These are phyloP conservation scores for Candida qinlingensis DNA, from an alignment of 805 yeast genomes.

Conservation along the genomic window DNA sequence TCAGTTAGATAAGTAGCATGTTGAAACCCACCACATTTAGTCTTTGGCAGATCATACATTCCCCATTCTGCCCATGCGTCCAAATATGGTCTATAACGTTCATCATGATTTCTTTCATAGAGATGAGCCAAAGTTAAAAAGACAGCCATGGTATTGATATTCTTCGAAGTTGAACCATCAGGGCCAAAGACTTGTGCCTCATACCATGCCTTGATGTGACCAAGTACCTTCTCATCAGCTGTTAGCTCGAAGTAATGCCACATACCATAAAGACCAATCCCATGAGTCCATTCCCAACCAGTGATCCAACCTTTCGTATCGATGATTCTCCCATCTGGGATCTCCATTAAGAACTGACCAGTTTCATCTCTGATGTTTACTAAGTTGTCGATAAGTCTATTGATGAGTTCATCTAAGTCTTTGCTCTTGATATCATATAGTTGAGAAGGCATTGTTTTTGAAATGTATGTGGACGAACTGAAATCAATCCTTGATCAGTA, in stretches of 20 bases:
- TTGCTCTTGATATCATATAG: constrained; percentile 5
- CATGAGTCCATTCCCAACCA: constrained; percentile 16
- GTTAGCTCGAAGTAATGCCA: constrained; percentile 11
- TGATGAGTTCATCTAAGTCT: constrained; percentile 7
- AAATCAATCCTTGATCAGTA: background rate
- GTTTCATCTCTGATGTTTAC: constrained; percentile 11
- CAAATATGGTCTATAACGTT: constrained; percentile 6
- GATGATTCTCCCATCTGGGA: constrained; percentile 13
- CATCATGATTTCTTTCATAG: constrained; percentile 6
- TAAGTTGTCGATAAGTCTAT: constrained; percentile 7
- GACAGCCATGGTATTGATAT: constrained; percentile 12
- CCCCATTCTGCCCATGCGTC: constrained; percentile 15
- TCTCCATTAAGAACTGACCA: constrained; percentile 10
- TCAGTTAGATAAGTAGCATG: constrained; percentile 12
- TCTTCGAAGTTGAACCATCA: constrained; percentile 12
- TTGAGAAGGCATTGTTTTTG: constrained; percentile 7
- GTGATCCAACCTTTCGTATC: constrained; percentile 15
- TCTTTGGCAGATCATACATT: constrained; percentile 10
- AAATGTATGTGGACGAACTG: too few relatives aligned
- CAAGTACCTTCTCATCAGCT: constrained; percentile 2
- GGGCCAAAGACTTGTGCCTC: constrained; percentile 12
- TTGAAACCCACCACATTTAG: constrained; percentile 12
- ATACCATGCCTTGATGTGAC: constrained; percentile 8
- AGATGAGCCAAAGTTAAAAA: constrained; percentile 9
- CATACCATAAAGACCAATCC: constrained; percentile 14